phyloP scores from a whole-genome alignment of 345 rosid species.

The Eucalyptus globulus region DNA sequence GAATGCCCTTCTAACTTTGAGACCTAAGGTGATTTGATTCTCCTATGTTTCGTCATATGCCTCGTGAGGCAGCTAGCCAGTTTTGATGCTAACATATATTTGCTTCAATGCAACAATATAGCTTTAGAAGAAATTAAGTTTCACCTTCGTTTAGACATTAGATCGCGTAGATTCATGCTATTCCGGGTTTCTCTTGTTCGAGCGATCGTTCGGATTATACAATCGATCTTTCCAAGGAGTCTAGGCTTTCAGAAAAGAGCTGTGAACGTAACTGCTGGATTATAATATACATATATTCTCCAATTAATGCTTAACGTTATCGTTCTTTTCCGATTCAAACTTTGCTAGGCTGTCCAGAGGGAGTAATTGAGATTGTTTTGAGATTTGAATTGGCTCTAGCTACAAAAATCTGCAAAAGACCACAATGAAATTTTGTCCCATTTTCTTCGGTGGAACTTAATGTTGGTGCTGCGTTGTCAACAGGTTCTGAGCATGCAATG shows the following conservation, averaged over 20 bases:
- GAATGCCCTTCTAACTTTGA: constrained; percentile 25
- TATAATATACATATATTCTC: neutral
- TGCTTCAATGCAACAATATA: neutral
- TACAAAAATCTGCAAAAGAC: neutral
- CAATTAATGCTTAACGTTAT: neutral
- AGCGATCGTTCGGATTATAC: neutral
- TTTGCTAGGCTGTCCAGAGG: neutral
- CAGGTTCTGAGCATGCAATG: constrained; percentile 31
- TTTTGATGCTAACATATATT: neutral
- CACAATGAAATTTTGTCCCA: neutral
- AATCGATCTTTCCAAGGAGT: neutral
- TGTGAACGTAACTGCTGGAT: neutral
- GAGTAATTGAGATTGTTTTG: neutral
- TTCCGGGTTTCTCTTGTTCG: neutral
- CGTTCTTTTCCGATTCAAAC: neutral
- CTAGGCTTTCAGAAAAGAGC: neutral
- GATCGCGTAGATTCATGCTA: neutral
- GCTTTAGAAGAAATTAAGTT: neutral
- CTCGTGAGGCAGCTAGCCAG: neutral
- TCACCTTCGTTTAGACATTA: neutral
- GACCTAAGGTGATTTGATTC: constrained; percentile 12
- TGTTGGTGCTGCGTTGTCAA: neutral
- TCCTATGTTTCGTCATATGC: neutral
- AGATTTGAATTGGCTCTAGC: neutral
- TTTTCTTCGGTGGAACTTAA: neutral